Evolutionary conservation across 495 filamentous ascomycete genomes (phyloP), one percentile per base, ranked within the genome.

Genomic region (Talaromyces adpressus): DNA sequence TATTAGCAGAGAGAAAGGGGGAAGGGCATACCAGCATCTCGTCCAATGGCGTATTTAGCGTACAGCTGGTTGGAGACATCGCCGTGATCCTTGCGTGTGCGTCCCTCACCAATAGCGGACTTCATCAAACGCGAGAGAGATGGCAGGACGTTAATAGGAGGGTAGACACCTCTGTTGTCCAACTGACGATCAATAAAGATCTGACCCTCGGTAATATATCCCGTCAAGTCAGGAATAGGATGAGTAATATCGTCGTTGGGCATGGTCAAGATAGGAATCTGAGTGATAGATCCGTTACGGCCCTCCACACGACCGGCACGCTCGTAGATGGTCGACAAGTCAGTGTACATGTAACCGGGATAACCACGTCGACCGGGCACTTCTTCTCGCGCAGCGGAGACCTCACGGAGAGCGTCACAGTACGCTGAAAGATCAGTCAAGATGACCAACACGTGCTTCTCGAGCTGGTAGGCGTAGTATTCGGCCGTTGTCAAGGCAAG

Each of bases 271-370:
- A 99, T 99, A 59, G 94, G 94, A 68, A 99, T 97, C 75, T 99
- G 94, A 34, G 94, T 99, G 73, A 99, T 99, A 58, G 93, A 97
- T 57, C 95, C 95, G 72, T 97, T 96, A 65, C 95, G 91, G 64
- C 95, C 95, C 72, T 95, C 84, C 30, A 99, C 95, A 87, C 95
- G 95, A 70, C 95, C 95, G 70, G 95, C 95, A 81, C 95, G 92
- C 77, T 99, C 95, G 81, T 99, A 99, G 70, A 99, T 94, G 69
- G 95, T 99, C 57, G 95, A 96, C 85, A 99, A 89, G 87, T 99
- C 95, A 62, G 95, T 99, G 83, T 99, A 99, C 95, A 99, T 99
- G 84, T 99, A 99, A 91, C 95, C 95, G 58, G 95, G 95, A 81
- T 96, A 99, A 82, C 95, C 95, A 85, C 95, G 92, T 77, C 95